Conservation (phyloP, 306 rosid species). For the Prunus salicina region DNA sequence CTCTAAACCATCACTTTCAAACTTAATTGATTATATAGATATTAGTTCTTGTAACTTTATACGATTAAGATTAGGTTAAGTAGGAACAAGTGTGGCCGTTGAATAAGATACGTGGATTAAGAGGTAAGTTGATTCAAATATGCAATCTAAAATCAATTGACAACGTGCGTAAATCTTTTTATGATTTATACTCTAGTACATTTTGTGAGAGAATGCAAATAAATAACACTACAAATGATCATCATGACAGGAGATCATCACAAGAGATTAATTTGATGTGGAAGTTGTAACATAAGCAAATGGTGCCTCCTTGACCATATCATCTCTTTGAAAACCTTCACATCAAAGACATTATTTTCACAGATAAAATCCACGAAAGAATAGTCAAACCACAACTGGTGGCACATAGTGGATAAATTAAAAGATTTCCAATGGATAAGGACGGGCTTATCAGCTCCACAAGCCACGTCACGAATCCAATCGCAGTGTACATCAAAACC, state of each 20-base stretch:
- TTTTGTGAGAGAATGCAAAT: neutral
- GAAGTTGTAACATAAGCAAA: neutral
- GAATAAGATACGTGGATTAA: too few relatives aligned
- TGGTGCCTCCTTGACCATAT: conserved; percentile 20
- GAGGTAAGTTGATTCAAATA: too few relatives aligned
- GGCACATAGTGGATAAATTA: conserved; percentile 37
- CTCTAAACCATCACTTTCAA: neutral
- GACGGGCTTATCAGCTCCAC: conserved; percentile 37
- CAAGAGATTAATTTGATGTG: too few relatives aligned
- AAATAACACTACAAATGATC: too few relatives aligned
- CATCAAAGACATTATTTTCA: conserved; percentile 13
- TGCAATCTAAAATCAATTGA: too few relatives aligned
- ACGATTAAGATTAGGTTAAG: too few relatives aligned
- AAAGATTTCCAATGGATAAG: conserved; percentile 52
- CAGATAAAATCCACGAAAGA: neutral
- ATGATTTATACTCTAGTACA: too few relatives aligned
- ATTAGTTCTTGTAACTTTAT: neutral
- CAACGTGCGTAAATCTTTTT: too few relatives aligned
- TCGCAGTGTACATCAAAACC: conserved; percentile 32
- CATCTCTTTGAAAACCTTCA: conserved; percentile 14
- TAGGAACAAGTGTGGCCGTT: too few relatives aligned
- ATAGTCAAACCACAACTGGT: conserved; percentile 31
- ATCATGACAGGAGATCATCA: too few relatives aligned
- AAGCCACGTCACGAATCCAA: conserved; percentile 45
- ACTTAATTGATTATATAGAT: neutral